Percentiles rank a stretch among this genome's conserved stretches.
These are phyloP conservation scores for Cercospora janseana DNA, from an alignment of 2,329 filamentous ascomycete genomes.

Conservation along the genomic window DNA sequence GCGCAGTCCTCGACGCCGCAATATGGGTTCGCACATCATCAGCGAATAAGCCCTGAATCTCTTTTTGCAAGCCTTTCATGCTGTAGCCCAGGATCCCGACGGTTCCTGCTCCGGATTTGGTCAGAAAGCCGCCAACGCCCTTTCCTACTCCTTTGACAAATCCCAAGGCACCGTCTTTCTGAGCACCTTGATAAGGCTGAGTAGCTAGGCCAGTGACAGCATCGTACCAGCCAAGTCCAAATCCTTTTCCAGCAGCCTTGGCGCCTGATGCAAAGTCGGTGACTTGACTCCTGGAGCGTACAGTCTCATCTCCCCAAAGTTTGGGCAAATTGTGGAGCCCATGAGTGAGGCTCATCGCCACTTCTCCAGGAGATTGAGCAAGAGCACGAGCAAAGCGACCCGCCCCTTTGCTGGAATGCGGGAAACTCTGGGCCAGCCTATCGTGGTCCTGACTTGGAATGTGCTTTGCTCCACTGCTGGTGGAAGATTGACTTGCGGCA, in stretches of 20 bases:
- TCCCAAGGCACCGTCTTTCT: conserved; percentile 61
- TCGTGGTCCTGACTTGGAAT: conserved; percentile 20
- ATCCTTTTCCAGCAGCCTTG: conserved; percentile 66
- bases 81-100: conserved; percentile 63
- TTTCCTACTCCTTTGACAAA: conserved; percentile 76
- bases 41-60: conserved; percentile 67
- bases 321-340: conserved; percentile 86
- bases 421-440: conserved; percentile 29
- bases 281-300: conserved; percentile 75
- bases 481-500: no score
- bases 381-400: conserved; percentile 38
- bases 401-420: conserved; percentile 38
- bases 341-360: conserved; percentile 75
- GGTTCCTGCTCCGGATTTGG: conserved; percentile 70
- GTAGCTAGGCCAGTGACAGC: conserved; percentile 73
- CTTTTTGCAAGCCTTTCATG: conserved; percentile 73
- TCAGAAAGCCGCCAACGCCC: conserved; percentile 69
- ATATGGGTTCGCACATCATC: conserved; percentile 75
- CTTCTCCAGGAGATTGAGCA: conserved; percentile 78
- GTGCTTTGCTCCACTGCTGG: conserved; percentile 8
- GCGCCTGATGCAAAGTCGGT: conserved; percentile 74
- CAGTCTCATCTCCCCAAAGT: conserved; percentile 79
- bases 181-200: conserved; percentile 66
- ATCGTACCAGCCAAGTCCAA: conserved; percentile 71
- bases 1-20: conserved; percentile 69